Evolutionary conservation across 192 early-diverging fungal genomes (phyloP), one percentile per base, ranked within the genome.

Genomic region (Coemansia sp.): DNA sequence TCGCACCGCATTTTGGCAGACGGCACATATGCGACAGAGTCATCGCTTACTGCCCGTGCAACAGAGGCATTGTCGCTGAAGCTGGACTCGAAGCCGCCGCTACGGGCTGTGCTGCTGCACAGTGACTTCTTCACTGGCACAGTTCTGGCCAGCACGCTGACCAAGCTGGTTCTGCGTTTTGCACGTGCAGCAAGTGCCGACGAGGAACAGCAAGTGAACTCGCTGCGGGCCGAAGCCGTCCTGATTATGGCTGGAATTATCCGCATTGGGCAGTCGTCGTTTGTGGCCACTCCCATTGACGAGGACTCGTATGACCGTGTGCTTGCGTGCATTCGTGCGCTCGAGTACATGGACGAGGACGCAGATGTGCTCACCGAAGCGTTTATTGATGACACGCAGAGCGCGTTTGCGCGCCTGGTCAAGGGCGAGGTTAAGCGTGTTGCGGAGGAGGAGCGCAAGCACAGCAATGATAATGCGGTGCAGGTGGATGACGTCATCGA

Each of bases 1-100:
- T 75, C 89, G 49, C 85, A 90, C 22, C 89, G 94, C 48, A 84
- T 99, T 17, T 83, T 99, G 37, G 88, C 97, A 3, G 97, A 99
- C 77, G 97, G 97, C 23, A 98, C 96, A 1, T 99, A 99, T 69
- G 97, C 96, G 5, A 94, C 96, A 12, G 96, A 99, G 74, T 93
- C 89, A 71, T 92, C 94, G 17, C 87, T 94, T 64, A 87, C 90
- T 1, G 77, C 83, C 2, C 74, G 72, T 4, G 74, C 85, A 2
- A 41, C 81, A 2, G 71, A 49, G 4, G 41, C 64, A 25, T 47
- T 8, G 54, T 81, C 29, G 52, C 81, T 74, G 50, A 91, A 91
- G 63, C 64, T 75, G 26, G 78, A 81, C 69, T 35, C 72, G 1
- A 75, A 75, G 65, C 73, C 68, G 39, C 72, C 71, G 9, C 48